These are phyloP conservation scores for Davidsoniella eucalypti DNA, from an alignment of 2,329 filamentous ascomycete species.

Conservation along the genomic window DNA sequence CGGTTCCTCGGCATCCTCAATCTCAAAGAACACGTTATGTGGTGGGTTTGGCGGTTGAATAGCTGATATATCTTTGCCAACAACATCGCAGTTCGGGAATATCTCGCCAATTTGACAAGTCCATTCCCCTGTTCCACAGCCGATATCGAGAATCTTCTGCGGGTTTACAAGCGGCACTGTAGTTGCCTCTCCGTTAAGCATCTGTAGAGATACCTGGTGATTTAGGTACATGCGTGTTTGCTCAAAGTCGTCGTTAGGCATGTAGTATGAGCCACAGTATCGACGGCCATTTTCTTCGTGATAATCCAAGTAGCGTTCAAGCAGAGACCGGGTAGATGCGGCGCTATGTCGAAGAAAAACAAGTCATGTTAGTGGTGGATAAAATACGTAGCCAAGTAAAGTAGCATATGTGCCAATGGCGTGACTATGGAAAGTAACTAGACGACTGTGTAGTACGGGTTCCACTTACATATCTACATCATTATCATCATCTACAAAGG, in stretches of 20 bases:
- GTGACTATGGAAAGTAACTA: not conserved
- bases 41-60: constrained; percentile 40
- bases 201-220: constrained; percentile 44
- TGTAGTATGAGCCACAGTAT: constrained; percentile 45
- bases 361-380: not conserved
- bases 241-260: constrained; percentile 51
- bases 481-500: constrained; percentile 9
- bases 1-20: constrained; percentile 41
- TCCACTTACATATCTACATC: constrained; percentile 13
- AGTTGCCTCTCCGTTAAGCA: constrained; percentile 29
- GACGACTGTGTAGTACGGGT: not conserved
- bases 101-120: constrained; percentile 36
- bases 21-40: constrained; percentile 42
- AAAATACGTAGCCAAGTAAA: not conserved
- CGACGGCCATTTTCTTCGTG: constrained; percentile 44
- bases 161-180: constrained; percentile 26
- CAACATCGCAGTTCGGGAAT: constrained; percentile 37
- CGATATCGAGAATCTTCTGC: constrained; percentile 35
- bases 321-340: constrained; percentile 32
- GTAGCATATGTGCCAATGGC: not conserved
- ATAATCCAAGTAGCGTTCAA: constrained; percentile 35
- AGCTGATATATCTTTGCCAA: constrained; percentile 42
- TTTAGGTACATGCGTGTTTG: constrained; percentile 44
- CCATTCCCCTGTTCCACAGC: constrained; percentile 40
- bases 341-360: constrained; percentile 18